These are phyloP conservation scores for Cyamopsis tetragonoloba DNA, from an alignment of 306 rosid species.

Conservation along the genomic window DNA sequence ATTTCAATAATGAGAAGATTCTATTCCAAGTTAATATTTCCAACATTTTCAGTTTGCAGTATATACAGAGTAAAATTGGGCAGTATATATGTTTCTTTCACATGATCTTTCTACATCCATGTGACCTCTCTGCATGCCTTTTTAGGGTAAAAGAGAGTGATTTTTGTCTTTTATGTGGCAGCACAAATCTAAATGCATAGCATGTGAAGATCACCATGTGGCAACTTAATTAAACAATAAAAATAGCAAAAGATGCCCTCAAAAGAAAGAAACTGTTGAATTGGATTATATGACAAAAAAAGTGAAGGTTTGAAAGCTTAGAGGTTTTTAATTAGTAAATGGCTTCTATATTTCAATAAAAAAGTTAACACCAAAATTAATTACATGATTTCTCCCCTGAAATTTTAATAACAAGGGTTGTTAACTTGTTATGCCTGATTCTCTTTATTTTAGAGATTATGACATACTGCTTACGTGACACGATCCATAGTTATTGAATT, in stretches of 20 bases:
- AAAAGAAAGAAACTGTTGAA: constrained; percentile 9
- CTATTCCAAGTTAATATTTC: constrained; percentile 43
- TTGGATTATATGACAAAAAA: constrained; percentile 30
- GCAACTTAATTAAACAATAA: constrained; percentile 12
- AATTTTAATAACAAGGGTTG: too few species aligned
- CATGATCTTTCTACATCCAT: constrained; percentile 56
- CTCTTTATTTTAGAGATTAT: too few species aligned
- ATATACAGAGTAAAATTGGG: constrained; percentile 32
- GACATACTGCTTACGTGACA: too few species aligned
- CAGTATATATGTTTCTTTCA: constrained; percentile 37
- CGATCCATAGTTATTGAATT: too few species aligned
- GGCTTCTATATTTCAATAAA: too few species aligned
- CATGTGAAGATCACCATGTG: constrained; percentile 44
- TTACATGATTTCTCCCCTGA: constrained; percentile 7
- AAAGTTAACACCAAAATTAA: not conserved
- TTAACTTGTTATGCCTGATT: too few species aligned
- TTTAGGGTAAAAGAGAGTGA: constrained; percentile 25
- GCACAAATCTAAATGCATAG: constrained; percentile 52
- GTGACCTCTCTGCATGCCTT: constrained; percentile 48
- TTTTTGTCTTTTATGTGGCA: constrained; percentile 45
- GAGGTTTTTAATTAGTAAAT: constrained; percentile 1
- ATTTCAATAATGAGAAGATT: constrained; percentile 42
- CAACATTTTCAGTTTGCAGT: constrained; percentile 33
- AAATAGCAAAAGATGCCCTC: constrained; percentile 21
- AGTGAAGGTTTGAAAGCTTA: constrained; percentile 26